A percentile compares a stretch with the other conserved stretches of the same genome.
Conservation (phyloP, 139 green algal species). For the Micractinium conductrix region DNA sequence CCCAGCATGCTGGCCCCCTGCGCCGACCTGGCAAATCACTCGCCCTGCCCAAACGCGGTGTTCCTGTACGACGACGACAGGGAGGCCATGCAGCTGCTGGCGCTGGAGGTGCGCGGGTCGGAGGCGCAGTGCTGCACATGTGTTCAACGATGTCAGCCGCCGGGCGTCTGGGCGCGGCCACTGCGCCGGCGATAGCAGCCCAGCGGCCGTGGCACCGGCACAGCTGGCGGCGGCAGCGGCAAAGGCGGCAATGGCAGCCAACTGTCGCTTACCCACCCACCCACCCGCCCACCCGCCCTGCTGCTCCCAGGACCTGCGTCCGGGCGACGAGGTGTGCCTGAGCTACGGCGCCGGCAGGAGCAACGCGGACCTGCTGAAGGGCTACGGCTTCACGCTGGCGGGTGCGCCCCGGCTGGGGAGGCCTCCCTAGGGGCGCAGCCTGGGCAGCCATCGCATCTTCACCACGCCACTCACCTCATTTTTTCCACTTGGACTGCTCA, state of each 20-base stretch:
- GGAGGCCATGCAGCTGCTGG: not conserved
- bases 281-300: not conserved
- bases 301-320: not conserved
- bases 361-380: not conserved
- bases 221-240: too few relatives aligned
- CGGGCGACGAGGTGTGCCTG: not conserved
- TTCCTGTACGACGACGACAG: not conserved
- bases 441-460: too few relatives aligned
- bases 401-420: too few relatives aligned
- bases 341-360: not conserved
- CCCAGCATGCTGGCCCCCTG: not conserved
- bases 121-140: too few relatives aligned
- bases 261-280: not conserved
- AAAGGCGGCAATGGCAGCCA: too few relatives aligned
- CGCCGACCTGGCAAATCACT: not conserved
- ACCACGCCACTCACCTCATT: too few relatives aligned
- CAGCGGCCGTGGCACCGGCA: too few relatives aligned
- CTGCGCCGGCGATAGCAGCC: too few relatives aligned
- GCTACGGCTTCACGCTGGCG: not conserved
- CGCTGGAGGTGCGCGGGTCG: not conserved
- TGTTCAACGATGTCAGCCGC: too few relatives aligned
- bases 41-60: not conserved
- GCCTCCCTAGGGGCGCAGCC: too few relatives aligned
- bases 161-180: too few relatives aligned
- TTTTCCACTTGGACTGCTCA: too few relatives aligned